Base-by-base conservation (phyloP, 495 filamentous ascomycete species). In the Annulohypoxylon maeteangense region DNA sequence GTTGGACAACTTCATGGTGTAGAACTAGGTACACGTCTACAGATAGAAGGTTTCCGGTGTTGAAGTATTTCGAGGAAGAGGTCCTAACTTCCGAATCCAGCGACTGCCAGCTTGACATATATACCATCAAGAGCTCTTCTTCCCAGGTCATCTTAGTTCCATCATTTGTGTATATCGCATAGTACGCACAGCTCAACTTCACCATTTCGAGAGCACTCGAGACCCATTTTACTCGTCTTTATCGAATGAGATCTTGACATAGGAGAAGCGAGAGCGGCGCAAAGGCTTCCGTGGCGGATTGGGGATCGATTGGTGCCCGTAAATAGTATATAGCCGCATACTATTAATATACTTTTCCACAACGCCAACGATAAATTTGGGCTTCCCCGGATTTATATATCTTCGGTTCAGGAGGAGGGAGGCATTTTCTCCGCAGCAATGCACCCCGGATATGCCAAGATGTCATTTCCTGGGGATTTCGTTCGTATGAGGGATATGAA, bases 1-100 rank as follows among this genome's bases (percentile, higher is more conserved):
- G 47, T 42, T 61, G 18, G 65, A 68, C 32, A 72, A 36, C 56
- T 70, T 74, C 71, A 70, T 74, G 47, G 29, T 68, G 59, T n/a
- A n/a, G n/a, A n/a, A 4, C 12, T 50, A n/a, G 11, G 5, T 42
- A 50, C 4, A 29, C 34, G 10, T 53, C n/a, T 16, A 67, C 1
- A 12, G 1, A 32, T 50, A 16, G 5, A 1, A 4, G 7, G 7
- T 14, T 4, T 32, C 12, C 2, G 34, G 29, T 47, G 16, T 36
- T 10, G 25, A 20, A 27, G 4, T n/a, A n/a, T 40, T 27, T 12
- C 10, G 25, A 47, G 54, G 7, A 40, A 48, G 50, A 44, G 1
- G 3, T 14, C 2, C 7, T 42, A 6, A 23, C 11, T 45, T 32
- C 22, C n/a, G 50, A 50, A 0, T 47, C 32, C 22, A 40, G 36